phyloP scores from a whole-genome alignment of 371 early-diverging fungal species.

The Globomyces sp. region DNA sequence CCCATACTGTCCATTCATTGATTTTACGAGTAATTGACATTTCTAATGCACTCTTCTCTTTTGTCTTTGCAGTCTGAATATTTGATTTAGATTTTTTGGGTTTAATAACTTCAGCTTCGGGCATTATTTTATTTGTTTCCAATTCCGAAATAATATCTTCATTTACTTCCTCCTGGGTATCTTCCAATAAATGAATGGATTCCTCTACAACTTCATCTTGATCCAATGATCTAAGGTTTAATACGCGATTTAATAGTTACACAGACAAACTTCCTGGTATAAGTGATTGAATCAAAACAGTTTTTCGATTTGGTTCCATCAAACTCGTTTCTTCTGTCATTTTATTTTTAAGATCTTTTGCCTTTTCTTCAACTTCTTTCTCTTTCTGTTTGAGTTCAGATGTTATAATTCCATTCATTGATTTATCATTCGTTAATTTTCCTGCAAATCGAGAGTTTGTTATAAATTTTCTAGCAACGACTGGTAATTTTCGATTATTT shows the following conservation, averaged over 20 bases:
- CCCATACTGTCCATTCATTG: slow-evolving; percentile 14
- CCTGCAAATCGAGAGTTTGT: neutral
- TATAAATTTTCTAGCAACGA: slow-evolving; percentile 14
- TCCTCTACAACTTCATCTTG: too few species aligned
- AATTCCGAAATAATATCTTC: too few species aligned
- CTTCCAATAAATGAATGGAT: too few species aligned
- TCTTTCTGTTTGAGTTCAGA: neutral
- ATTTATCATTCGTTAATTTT: too few species aligned
- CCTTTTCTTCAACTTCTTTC: neutral
- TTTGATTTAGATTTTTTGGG: slow-evolving; percentile 6
- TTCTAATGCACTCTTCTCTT: slow-evolving; percentile 12
- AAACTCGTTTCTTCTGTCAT: too few species aligned
- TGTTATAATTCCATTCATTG: too few species aligned
- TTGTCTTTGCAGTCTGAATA: neutral
- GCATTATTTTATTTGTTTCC: too few species aligned
- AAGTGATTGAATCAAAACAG: neutral
- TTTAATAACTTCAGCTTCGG: neutral
- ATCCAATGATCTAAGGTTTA: too few species aligned
- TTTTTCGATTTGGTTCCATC: too few species aligned
- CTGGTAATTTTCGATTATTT: slow-evolving; percentile 16
- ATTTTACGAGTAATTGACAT: slow-evolving; percentile 6
- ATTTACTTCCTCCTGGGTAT: too few species aligned
- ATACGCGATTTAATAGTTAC: neutral
- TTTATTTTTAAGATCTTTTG: too few species aligned
- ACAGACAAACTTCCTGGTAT: slow-evolving; percentile 1